Evolutionary conservation across 805 yeast species (phyloP).

Genomic region (Jamesozyma spencerorum): DNA sequence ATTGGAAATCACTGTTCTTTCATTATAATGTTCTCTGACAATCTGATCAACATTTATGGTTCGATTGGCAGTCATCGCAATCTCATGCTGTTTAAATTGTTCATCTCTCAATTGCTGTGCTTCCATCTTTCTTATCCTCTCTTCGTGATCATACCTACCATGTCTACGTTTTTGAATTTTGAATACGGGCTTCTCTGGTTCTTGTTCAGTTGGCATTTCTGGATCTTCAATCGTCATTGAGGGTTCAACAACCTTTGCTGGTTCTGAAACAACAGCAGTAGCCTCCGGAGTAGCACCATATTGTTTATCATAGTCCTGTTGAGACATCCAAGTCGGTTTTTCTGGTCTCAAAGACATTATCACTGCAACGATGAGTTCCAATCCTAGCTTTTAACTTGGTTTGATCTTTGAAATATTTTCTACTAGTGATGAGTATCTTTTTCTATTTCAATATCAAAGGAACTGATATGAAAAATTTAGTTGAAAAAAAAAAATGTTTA

Average conservation of each 20-base stretch:
- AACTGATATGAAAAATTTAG: too few species aligned
- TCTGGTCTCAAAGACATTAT: slow-evolving; percentile 19
- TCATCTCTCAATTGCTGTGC: slow-evolving; percentile 27
- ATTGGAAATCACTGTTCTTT: slow-evolving; percentile 63
- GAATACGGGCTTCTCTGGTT: slow-evolving; percentile 6
- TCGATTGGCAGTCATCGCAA: slow-evolving; percentile 30
- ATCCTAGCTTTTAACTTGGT: not conserved
- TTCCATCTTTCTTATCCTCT: slow-evolving; percentile 26
- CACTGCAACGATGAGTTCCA: too few species aligned
- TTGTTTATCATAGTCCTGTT: slow-evolving; percentile 29
- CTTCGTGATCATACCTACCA: slow-evolving; percentile 26
- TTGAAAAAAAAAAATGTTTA: too few species aligned
- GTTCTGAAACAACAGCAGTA: not conserved
- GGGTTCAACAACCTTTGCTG: not conserved
- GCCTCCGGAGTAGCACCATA: slow-evolving; percentile 11
- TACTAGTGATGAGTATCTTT: too few species aligned
- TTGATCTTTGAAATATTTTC: not conserved
- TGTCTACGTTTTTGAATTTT: slow-evolving; percentile 24
- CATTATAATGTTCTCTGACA: slow-evolving; percentile 79
- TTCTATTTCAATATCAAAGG: too few species aligned
- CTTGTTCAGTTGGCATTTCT: not conserved
- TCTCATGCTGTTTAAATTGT: slow-evolving; percentile 29
- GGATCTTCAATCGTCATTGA: not conserved
- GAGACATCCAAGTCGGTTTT: slow-evolving; percentile 32
- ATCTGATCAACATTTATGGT: slow-evolving; percentile 47